Percentiles rank a stretch among this genome's conserved stretches.
Evolutionary conservation across 2,329 filamentous ascomycete genomes (phyloP).

Genomic region (Pseudodiploospora longispora): DNA sequence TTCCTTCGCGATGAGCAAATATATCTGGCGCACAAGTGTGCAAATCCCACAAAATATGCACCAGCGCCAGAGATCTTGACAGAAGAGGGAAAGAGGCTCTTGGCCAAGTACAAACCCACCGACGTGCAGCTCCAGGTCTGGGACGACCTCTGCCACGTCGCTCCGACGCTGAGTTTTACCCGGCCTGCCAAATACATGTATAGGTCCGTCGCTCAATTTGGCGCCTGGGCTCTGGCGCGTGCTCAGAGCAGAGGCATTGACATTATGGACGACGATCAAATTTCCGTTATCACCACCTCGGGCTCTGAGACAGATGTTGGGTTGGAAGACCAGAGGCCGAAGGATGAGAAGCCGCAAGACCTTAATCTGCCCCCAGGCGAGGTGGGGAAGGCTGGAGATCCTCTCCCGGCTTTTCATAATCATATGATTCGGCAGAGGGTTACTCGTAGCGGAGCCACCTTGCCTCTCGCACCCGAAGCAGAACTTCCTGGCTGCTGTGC

Average conservation of each 20-base stretch:
- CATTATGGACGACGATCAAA: slow-evolving; percentile 68
- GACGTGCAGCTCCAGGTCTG: slow-evolving; percentile 92
- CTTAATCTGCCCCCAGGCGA: slow-evolving; percentile 18
- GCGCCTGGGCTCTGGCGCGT: slow-evolving; percentile 79
- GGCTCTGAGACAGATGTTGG: slow-evolving; percentile 25
- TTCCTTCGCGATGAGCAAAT: slow-evolving; percentile 90
- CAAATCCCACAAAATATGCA: slow-evolving; percentile 70
- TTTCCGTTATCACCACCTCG: slow-evolving; percentile 64
- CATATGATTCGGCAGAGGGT: slow-evolving; percentile 92
- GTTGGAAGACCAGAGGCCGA: slow-evolving; percentile 13
- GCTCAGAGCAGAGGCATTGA: slow-evolving; percentile 76
- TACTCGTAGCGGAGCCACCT: slow-evolving; percentile 67
- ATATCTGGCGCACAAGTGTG: slow-evolving; percentile 89
- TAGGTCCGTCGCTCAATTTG: slow-evolving; percentile 83
- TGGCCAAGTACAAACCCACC: slow-evolving; percentile 69
- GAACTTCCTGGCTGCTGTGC: slow-evolving; percentile 61
- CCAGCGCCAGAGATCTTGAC: slow-evolving; percentile 57
- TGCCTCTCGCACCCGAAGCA: slow-evolving; percentile 54
- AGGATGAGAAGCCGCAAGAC: slow-evolving; percentile 15
- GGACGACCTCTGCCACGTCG: slow-evolving; percentile 91
- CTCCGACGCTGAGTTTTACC: slow-evolving; percentile 89
- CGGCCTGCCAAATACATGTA: slow-evolving; percentile 97
- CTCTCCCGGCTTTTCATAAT: slow-evolving; percentile 67
- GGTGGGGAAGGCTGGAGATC: slow-evolving; percentile 83
- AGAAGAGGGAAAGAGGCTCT: slow-evolving; percentile 48